phyloP scores from a whole-genome alignment of 345 rosid species.

The Dipteronia dyeriana region DNA sequence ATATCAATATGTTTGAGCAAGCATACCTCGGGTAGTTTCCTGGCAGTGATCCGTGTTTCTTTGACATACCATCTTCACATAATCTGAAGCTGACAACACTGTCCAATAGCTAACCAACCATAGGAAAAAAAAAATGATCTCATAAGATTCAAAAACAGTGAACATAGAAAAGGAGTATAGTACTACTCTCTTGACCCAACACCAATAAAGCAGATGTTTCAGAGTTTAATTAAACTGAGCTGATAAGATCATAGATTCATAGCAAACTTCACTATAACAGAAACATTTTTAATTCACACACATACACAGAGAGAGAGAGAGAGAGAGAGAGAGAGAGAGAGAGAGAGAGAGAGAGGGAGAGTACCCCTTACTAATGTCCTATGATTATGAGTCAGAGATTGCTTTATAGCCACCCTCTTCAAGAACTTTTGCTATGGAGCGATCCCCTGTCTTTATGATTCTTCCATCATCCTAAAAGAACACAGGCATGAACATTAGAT shows the following conservation, averaged over 20 bases:
- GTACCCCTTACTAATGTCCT: slow-evolving; percentile 8
- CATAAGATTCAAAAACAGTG: too few species aligned
- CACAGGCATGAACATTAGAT: slow-evolving; percentile 10
- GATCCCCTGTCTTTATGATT: slow-evolving; percentile 86
- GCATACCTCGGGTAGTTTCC: too few species aligned
- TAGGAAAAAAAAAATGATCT: too few species aligned
- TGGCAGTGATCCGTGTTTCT: too few species aligned
- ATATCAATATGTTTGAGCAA: too few species aligned
- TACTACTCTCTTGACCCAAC: background rate
- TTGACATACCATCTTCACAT: too few species aligned
- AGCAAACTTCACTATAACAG: background rate
- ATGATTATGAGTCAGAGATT: slow-evolving; percentile 41
- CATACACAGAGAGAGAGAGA: background rate
- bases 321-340: background rate
- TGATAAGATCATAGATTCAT: background rate
- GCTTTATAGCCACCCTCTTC: slow-evolving; percentile 90
- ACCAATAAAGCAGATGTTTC: background rate
- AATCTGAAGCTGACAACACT: too few species aligned
- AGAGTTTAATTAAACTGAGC: background rate
- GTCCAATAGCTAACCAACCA: too few species aligned
- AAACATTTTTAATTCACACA: background rate
- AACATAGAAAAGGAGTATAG: too few species aligned
- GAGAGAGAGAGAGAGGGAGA: background rate
- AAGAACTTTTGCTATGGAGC: slow-evolving; percentile 62
- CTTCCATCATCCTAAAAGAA: slow-evolving; percentile 72